These are phyloP conservation scores for Musa acuminata DNA, from an alignment of 176 grass and related monocot species.

Conservation along the genomic window DNA sequence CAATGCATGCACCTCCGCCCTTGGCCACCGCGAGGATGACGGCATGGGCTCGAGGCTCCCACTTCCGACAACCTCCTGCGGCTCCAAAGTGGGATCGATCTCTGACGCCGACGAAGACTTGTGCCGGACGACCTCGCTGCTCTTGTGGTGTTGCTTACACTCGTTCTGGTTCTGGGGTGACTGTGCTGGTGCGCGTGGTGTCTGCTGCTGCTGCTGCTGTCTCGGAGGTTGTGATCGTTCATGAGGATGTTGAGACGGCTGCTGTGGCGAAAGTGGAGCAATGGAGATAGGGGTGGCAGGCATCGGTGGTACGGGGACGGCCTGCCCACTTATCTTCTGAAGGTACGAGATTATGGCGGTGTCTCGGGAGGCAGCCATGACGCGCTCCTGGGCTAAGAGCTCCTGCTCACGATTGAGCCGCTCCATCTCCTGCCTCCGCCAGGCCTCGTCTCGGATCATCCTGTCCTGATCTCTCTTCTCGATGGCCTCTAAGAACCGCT, in stretches of 20 bases:
- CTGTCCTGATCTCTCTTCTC: constrained; percentile 62
- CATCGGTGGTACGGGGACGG: constrained; percentile 21
- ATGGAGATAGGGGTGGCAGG: neutral
- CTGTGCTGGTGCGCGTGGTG: constrained; percentile 14
- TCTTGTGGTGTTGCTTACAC: constrained; percentile 7
- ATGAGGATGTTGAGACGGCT: neutral
- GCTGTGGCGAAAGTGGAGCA: neutral
- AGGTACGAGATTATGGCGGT: constrained; percentile 70
- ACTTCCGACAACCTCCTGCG: constrained; percentile 10
- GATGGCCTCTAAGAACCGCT: constrained; percentile 51
- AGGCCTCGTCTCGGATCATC: constrained; percentile 67
- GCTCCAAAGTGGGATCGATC: constrained; percentile 23
- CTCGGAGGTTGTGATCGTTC: constrained; percentile 13
- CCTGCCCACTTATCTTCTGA: constrained; percentile 51
- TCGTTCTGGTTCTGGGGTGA: neutral
- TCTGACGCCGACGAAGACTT: constrained; percentile 2
- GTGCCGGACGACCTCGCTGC: constrained; percentile 17
- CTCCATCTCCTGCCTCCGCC: constrained; percentile 60
- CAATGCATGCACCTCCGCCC: constrained; percentile 70
- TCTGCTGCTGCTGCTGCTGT: constrained; percentile 21
- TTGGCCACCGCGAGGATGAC: constrained; percentile 72
- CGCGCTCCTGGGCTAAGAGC: constrained; percentile 52
- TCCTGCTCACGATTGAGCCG: constrained; percentile 58
- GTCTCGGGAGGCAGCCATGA: constrained; percentile 55
- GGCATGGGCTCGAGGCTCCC: constrained; percentile 25